Evolutionary conservation across 805 yeast species (phyloP).

Genomic region (Ogataea neopini): DNA sequence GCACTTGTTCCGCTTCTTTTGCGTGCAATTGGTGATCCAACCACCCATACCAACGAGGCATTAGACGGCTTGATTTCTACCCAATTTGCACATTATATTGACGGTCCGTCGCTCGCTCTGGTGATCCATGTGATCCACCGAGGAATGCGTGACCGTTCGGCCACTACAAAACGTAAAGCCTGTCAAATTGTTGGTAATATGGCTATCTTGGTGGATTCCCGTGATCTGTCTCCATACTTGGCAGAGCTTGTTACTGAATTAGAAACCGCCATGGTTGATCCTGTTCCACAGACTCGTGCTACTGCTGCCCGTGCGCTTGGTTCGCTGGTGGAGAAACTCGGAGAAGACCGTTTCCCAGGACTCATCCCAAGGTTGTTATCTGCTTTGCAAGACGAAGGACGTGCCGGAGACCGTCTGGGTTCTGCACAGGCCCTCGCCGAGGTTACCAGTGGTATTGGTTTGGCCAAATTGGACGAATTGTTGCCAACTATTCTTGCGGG

Average conservation of each 20-base stretch:
- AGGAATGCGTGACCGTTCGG: slow-evolving; percentile 95
- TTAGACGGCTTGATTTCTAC: slow-evolving; percentile 83
- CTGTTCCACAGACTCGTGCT: slow-evolving; percentile 95
- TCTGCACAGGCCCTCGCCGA: slow-evolving; percentile 97
- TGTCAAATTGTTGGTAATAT: slow-evolving; percentile 98
- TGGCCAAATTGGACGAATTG: slow-evolving; percentile 82
- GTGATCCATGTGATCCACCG: slow-evolving; percentile 93
- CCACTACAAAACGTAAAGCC: slow-evolving; percentile 86
- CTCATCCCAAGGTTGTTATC: slow-evolving; percentile 78
- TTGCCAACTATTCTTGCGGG: slow-evolving; percentile 76
- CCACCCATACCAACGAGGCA: slow-evolving; percentile 84
- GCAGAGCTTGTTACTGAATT: slow-evolving; percentile 75
- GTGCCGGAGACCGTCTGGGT: slow-evolving; percentile 91
- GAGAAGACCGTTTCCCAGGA: slow-evolving; percentile 93
- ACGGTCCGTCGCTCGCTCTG: slow-evolving; percentile 95
- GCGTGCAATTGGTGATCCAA: slow-evolving; percentile 95
- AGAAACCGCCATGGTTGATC: slow-evolving; percentile 96
- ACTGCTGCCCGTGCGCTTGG: slow-evolving; percentile 98
- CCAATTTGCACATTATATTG: slow-evolving; percentile 95
- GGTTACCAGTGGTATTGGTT: slow-evolving; percentile 89
- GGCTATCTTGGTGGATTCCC: slow-evolving; percentile 91
- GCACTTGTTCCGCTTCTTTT: slow-evolving; percentile 82
- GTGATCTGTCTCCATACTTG: slow-evolving; percentile 83
- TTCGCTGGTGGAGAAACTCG: slow-evolving; percentile 91
- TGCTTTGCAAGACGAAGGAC: slow-evolving; percentile 73